Evolutionary conservation across 352 stramenopile genomes (phyloP), one percentile per base, ranked within the genome.

Genomic region (Blastocystis sp.): DNA sequence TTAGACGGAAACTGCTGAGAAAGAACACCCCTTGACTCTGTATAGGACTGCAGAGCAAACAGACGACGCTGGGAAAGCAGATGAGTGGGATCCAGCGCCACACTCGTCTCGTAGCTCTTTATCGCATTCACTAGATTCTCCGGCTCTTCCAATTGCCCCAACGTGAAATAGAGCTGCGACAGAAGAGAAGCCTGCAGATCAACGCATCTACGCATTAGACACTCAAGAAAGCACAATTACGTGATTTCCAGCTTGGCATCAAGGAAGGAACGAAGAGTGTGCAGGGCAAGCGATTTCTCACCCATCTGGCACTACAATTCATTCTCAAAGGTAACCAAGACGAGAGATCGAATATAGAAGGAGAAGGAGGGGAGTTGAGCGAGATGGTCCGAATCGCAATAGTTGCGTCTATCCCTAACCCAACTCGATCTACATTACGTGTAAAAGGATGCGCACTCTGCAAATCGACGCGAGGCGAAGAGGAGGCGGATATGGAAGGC

Each of bases 361-460:
- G 14, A 7, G 48, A 17, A 56, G 48, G 5, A 56, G 5, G 5
- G 48, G 0, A 56, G 48, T 7, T 56, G 48, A 14, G 5, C 14
- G 5, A 56, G 5, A 17, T 7, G 48, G 14, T 56, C 14, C 48
- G 5, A 14, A 17, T 56, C 48, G 5, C 14, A 14, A 56, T 56
- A 56, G 48, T 56, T 7, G 5, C 14, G 48, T 14, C 48, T 56
- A 14, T 14, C 34, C 21, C 65, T 74, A 14, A n/a, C 40, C 19
- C 11, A 40, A 45, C 45, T 9, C 11, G 38, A 41, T 52, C 65
- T n/a, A 23, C n/a, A 79, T 28, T 64, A 23, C 40, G 43, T 64
- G 41, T 64, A 81, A 66, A 66, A 81, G 7, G 17, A 23, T 21
- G n/a, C 14, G 23, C 43, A 64, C 62, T 81, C 41, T 10, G n/a